A percentile compares a stretch with the other conserved stretches of the same genome.
Evolutionary conservation across 2,329 filamentous ascomycete species (phyloP).

Genomic region (Sarocladium brachiariae): DNA sequence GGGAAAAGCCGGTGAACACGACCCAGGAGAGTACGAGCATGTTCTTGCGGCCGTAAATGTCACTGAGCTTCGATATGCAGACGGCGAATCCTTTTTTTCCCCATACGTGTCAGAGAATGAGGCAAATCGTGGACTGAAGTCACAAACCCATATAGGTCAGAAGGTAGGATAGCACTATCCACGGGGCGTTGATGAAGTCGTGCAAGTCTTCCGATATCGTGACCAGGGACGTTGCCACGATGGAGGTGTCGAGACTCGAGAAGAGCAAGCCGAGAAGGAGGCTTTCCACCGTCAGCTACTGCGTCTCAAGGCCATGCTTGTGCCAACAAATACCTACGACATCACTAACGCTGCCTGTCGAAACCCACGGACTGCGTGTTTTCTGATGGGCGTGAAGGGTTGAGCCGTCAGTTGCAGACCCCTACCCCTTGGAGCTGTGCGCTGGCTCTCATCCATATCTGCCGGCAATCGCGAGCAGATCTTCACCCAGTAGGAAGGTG

Average conservation of each 20-base stretch:
- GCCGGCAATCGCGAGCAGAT: too few species aligned
- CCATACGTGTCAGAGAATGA: too few species aligned
- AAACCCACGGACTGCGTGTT: slow-evolving; percentile 18
- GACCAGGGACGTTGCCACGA: slow-evolving; percentile 52
- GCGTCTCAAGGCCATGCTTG: neutral
- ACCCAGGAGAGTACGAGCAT: slow-evolving; percentile 45
- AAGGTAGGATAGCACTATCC: slow-evolving; percentile 50
- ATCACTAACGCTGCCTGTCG: slow-evolving; percentile 27
- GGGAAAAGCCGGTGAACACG: slow-evolving; percentile 48
- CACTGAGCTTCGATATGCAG: slow-evolving; percentile 51
- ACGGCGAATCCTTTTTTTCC: slow-evolving; percentile 51
- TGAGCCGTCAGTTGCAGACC: neutral
- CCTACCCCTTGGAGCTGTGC: too few species aligned
- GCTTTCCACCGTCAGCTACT: slow-evolving; percentile 24
- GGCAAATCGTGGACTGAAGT: too few species aligned
- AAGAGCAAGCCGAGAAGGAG: slow-evolving; percentile 48
- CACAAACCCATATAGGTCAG: slow-evolving; percentile 48
- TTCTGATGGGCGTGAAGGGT: slow-evolving; percentile 10
- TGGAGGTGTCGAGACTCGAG: slow-evolving; percentile 50
- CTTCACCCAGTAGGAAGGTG: too few species aligned
- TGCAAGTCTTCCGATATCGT: slow-evolving; percentile 46
- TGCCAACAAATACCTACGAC: slow-evolving; percentile 21
- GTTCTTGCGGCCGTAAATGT: slow-evolving; percentile 50
- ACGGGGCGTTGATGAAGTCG: slow-evolving; percentile 45
- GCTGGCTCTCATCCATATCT: too few species aligned